These are phyloP conservation scores for Diaporthe aspalathi DNA, from an alignment of 2,329 filamentous ascomycete genomes.

Conservation along the genomic window DNA sequence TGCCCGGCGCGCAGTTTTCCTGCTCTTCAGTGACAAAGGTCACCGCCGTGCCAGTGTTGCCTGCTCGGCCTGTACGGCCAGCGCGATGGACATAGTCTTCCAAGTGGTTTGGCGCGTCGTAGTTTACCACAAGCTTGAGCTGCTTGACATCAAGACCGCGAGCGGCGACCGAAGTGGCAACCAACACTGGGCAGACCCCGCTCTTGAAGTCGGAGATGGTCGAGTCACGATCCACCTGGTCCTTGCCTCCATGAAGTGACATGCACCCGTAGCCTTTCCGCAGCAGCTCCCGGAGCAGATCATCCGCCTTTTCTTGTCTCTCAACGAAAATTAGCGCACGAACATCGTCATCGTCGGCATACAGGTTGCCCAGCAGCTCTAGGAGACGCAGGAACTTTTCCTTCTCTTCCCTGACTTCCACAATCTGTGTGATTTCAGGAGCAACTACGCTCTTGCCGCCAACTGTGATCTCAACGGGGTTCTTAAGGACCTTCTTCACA, in stretches of 20 bases:
- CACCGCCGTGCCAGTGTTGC: conserved; percentile 93
- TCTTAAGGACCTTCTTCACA: conserved; percentile 86
- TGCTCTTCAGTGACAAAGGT: conserved; percentile 94
- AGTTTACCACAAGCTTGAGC: conserved; percentile 95
- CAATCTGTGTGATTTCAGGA: conserved; percentile 92
- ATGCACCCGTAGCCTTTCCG: conserved; percentile 90
- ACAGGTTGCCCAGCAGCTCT: conserved; percentile 87
- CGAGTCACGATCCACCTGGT: conserved; percentile 92
- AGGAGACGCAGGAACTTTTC: conserved; percentile 87
- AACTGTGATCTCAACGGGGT: conserved; percentile 91
- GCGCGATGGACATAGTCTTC: conserved; percentile 97
- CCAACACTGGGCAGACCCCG: conserved; percentile 87
- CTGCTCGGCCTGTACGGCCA: conserved; percentile 92
- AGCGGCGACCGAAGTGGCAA: conserved; percentile 95
- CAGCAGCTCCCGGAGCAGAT: conserved; percentile 80
- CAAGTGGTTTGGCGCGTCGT: conserved; percentile 90
- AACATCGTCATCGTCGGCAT: conserved; percentile 88
- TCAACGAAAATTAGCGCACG: conserved; percentile 93
- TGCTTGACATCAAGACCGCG: conserved; percentile 96
- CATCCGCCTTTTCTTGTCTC: conserved; percentile 89
- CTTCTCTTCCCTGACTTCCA: conserved; percentile 85
- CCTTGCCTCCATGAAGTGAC: conserved; percentile 93
- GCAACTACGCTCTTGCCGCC: conserved; percentile 89
- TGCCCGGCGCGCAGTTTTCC: conserved; percentile 88
- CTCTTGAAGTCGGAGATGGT: conserved; percentile 95